Evolutionary conservation across 2,329 filamentous ascomycete species (phyloP), one percentile per base, ranked within the genome.

Genomic region (Aspergillus niger): DNA sequence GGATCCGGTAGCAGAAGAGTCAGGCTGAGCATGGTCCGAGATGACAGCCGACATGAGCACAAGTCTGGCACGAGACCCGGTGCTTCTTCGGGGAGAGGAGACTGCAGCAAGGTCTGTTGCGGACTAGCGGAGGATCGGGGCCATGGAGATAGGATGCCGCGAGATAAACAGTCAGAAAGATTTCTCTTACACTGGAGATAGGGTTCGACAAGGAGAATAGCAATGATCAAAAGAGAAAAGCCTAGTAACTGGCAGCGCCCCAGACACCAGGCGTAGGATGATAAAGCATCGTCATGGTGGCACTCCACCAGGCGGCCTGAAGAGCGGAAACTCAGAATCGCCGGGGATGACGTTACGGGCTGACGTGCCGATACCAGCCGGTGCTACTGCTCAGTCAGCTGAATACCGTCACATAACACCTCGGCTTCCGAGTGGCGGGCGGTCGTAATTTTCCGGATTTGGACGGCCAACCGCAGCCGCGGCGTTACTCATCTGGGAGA

Each of bases 321-420:
- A 59, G 54, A 43, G 64, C 62, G 59, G 64, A 58, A 62, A 57
- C 36, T 43, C 52, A 56, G 51, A 47, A 30, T 52, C 53, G 50
- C 49, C 58, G 60, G 57, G 36, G 58, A 55, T 56, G 53, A 58
- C 38, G 60, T 62, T 69, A 70, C 65, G 54, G 55, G 38, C 61
- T 72, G 67, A 74, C 72, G 61, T 71, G 72, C 72, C 72, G 72
- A 74, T 74, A 74, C 72, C 65, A 62, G 57, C 64, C 32, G 32
- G 54, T 58, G 55, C 13, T 11, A 48, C 50, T 67, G 63, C 66
- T 63, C 36, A 54, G 28, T 5, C 10, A 10, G 4, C 7, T 10
- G 22, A 49, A 57, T 67, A 69, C 67, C 54, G 66, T 69, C 57
- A 60, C 47, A 52, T 64, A 64, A 69, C 67, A 54, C 26, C 24